A percentile compares a stretch with the other conserved stretches of the same genome.
These are phyloP conservation scores for Globisporangium camurandrum DNA, from an alignment of 352 stramenopile species.

Conservation along the genomic window DNA sequence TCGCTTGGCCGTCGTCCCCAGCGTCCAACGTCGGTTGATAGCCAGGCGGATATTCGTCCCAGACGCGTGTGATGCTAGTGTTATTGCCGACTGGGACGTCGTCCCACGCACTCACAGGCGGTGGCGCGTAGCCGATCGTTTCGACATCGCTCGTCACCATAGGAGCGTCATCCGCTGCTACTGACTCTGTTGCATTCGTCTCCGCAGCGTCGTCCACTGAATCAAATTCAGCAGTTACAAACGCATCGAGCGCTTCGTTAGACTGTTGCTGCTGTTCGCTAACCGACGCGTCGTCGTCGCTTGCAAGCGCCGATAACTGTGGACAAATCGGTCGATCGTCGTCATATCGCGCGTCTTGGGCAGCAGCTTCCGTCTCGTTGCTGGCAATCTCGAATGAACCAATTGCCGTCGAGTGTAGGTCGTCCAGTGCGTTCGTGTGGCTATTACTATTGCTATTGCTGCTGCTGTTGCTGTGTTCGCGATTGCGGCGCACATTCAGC, in stretches of 20 bases:
- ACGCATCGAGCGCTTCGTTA: no score
- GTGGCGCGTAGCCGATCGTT: no score
- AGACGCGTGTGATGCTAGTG: conserved; percentile 4
- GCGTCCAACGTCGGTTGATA: not conserved
- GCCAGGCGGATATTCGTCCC: conserved; percentile 3
- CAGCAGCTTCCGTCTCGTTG: no score
- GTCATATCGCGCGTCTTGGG: not conserved
- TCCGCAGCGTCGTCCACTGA: not conserved
- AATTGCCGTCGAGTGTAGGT: no score
- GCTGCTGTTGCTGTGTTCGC: not conserved
- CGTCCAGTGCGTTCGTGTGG: no score
- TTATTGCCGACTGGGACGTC: conserved; percentile 3
- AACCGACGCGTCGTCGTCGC: no score
- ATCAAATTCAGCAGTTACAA: no score
- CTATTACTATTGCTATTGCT: not conserved
- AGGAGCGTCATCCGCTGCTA: no score
- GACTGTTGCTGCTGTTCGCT: no score
- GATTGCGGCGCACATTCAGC: conserved; percentile 3
- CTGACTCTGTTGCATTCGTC: not conserved
- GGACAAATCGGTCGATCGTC: conserved; percentile 14
- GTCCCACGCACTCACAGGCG: conserved; percentile 7
- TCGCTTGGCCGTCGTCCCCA: not conserved
- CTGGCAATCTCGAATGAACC: no score
- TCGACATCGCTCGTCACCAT: no score
- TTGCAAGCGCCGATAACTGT: no score